Base-by-base conservation (phyloP, 371 early-diverging fungal genomes). In the Mucor lusitanicus region DNA sequence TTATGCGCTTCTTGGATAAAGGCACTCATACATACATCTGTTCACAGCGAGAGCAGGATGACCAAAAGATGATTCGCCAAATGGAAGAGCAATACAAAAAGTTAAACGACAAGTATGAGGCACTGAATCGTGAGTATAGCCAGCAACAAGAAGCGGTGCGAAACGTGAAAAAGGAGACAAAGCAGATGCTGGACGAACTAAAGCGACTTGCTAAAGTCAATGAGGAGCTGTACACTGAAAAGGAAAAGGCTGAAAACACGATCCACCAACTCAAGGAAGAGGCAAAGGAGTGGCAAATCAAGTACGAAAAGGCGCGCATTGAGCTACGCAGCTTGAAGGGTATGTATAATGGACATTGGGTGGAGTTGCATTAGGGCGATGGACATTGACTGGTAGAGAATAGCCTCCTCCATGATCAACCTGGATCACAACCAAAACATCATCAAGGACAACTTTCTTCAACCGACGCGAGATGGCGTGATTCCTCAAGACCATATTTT, bases 121-220 rank as follows among this genome's bases (percentile, higher is more conserved):
- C 72, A 58, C 57, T 92, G 60, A 85, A 91, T 33, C 89, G 86
- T 40, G 91, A 92, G 39, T 87, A 88, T 68, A 82, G 80, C 53
- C 81, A 88, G 48, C 73, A 73, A 21, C 66, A 73, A 39, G 75
- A 91, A 85, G 88, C 89, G 64, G 89, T 91, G 3, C 83, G 83
- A 32, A 89, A 90, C 65, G 91, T 93, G 35, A 84, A 92, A 50
- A 77, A 86, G 35, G 94, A 94, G 67, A 91, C 91, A 13, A 85
- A 87, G 3, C 80, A 88, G 30, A 78, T 93, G 61, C 71, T 93
- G 58, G 88, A 87, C 54, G 93, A 94, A 58, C 82, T 90, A 59
- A 90, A 90, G 60, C 61, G 66, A 15, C 64, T 93, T 40, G 86
- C 88, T 33, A 73, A 77, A 59, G 77, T 86, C 37, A 90, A 90